phyloP scores from a whole-genome alignment of 345 rosid genomes.

The Lepidium africanum region DNA sequence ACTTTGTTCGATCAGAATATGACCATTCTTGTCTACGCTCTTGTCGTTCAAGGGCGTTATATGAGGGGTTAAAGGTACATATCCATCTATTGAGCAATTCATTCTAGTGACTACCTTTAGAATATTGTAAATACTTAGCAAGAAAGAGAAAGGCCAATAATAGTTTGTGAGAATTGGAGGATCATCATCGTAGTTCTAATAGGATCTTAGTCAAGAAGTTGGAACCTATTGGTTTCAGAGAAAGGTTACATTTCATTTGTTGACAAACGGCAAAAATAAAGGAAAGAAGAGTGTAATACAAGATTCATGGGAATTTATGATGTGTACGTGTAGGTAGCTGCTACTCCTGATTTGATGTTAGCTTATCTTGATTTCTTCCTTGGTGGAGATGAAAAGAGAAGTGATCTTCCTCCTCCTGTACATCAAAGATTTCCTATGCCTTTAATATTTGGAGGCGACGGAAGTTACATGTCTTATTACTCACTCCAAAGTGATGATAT shows the following conservation, averaged over 20 bases:
- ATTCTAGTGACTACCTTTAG: not conserved
- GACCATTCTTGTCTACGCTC: conserved; percentile 95
- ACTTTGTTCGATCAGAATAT: conserved; percentile 91
- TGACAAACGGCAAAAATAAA: not conserved
- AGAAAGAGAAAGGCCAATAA: not conserved
- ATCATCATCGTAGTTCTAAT: not conserved
- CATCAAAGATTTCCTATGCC: conserved; percentile 72
- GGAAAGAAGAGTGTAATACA: not conserved
- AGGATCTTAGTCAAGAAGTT: not conserved
- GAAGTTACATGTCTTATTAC: conserved; percentile 89
- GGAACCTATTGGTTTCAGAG: not conserved
- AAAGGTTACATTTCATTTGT: not conserved
- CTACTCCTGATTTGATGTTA: conserved; percentile 79
- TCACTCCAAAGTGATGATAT: conserved; percentile 78
- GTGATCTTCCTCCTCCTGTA: conserved; percentile 76
- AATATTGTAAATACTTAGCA: not conserved
- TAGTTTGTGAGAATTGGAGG: not conserved
- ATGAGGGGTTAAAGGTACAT: conserved; percentile 86
- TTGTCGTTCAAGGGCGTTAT: conserved; percentile 92
- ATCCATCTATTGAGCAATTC: not conserved
- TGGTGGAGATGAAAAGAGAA: conserved; percentile 91
- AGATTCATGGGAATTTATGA: not conserved
- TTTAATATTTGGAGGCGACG: conserved; percentile 78
- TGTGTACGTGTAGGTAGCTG: conserved; percentile 55
- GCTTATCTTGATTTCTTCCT: conserved; percentile 85